These are phyloP conservation scores for Trypanosoma melophagium DNA, from an alignment of 208 protist species.

Conservation along the genomic window DNA sequence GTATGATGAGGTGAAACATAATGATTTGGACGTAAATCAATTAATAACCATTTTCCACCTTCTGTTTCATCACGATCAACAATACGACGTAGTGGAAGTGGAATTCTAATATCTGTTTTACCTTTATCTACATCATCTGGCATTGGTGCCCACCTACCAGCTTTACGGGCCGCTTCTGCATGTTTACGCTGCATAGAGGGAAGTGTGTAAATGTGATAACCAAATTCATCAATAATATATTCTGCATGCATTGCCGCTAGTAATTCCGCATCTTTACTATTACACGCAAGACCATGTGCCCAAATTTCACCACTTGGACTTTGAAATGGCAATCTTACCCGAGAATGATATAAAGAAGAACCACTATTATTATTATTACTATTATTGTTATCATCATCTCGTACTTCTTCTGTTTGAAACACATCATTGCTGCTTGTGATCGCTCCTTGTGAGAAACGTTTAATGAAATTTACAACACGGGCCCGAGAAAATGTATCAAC, in stretches of 20 bases:
- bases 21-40: constrained; percentile 48
- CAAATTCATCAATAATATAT: constrained; percentile 80
- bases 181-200: constrained; percentile 87
- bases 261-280: constrained; percentile 71
- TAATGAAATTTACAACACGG: constrained; percentile 80
- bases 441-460: constrained; percentile 52
- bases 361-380: no score
- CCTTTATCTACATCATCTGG: constrained; percentile 48
- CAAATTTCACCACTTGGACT: constrained; percentile 38
- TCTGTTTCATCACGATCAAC: constrained; percentile 72
- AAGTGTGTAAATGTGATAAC: constrained; percentile 86
- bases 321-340: constrained; percentile 41
- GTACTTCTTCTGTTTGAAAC: constrained; percentile 36
- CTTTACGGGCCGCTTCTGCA: constrained; percentile 62
- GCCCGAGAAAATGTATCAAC: constrained; percentile 73
- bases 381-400: not conserved
- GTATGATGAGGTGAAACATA: constrained; percentile 49
- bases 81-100: constrained; percentile 65
- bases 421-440: constrained; percentile 31
- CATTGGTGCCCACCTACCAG: constrained; percentile 69
- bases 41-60: constrained; percentile 72
- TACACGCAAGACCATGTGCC: constrained; percentile 79
- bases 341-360: constrained; percentile 40
- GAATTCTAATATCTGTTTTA: constrained; percentile 33
- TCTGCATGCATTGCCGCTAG: constrained; percentile 87